Base-by-base conservation (phyloP, 495 filamentous ascomycete species). In the Hypoxylon lienhwacheense region DNA sequence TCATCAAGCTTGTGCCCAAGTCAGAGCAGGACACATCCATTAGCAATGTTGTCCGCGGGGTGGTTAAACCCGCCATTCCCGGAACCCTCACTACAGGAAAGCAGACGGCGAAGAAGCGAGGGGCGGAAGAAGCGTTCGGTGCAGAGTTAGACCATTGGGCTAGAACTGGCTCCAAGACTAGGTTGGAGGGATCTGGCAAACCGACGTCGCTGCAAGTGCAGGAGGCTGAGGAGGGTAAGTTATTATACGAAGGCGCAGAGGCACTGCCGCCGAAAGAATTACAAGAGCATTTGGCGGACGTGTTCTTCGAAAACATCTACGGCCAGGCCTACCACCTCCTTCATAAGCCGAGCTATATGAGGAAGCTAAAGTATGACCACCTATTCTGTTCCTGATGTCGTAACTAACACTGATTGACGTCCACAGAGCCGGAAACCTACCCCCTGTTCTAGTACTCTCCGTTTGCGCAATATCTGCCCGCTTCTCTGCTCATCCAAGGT, bases 341-440 rank as follows among this genome's bases (percentile, higher is more conserved):
- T 22, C 93, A 98, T 67, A 97, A 96, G 65, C 91, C 92, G 14
- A 97, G 91, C 60, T 98, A 90, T 67, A 95, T 97, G 85, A 80
- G 92, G 47, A 86, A 87, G 56, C 74, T 95, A 52, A 79, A 77
- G 84, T 85, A 72, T 26, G 77, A 71, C 43, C 58, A 55, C 37
- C 16, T 14, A 26, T 35, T 55, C 47, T 17, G 26, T 34, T 7
- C 21, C 24, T 39, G 17, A 26, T 45, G 3, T 35, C 10, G 7
- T 15, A 15, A 29, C 22, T 42, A 45, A 7, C 52, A 45, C 66
- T 72, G 47, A 73, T 60, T 53, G 21, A 12, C 12, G 3, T 46
- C 45, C 4, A 35, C 43, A 81, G 79, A 68, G 73, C 73, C 65
- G 74, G 79, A 57, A 70, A 74, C 3, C 59, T 81, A 14, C 91